Base-by-base conservation (phyloP, 768 basidiomycete genomes). In the Kockovaella imperatae region DNA sequence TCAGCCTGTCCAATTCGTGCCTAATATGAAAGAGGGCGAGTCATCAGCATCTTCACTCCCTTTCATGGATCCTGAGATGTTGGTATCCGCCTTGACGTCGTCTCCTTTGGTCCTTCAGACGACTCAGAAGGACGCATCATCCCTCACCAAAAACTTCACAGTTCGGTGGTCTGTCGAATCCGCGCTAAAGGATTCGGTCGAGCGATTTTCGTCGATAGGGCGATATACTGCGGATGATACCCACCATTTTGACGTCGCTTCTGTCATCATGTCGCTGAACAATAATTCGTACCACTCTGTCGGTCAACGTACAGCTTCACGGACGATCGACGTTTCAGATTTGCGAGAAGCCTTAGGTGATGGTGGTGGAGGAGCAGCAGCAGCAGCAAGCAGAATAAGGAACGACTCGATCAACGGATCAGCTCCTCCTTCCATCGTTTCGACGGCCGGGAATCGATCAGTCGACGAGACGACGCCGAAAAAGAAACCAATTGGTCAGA, bases 261-360 rank as follows among this genome's bases (percentile, higher is more conserved):
- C 52, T 29, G 54, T 53, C 20, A 74, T 93, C 53, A 93, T 90
- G 86, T 83, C 86, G 56, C 85, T 86, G 44, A 86, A 90, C 60
- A 93, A 93, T 67, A 75, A 87, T 28, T 93, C 90, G 5, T 75
- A 88, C 47, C 85, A 86, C 65, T 88, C 86, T 62, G 72, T 93
- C 48, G n/a, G n/a, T n/a, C 79, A 84, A 17, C 79, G 86, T 47
- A 84, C 86, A 3, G 79, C 31, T 18, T 28, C 80, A 2, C 78
- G 83, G 50, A 83, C 83, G 0, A 81, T 93, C 14, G 90, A 89
- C 20, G 88, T 93, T 20, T 82, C 80, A 1, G 88, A 91, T 64
- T 76, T 95, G 26, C 77, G 88, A 45, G 88, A 90, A 57, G 90
- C 90, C 3, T 73, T 95, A 17, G 67, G 64, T 62, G 36, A 49